Evolutionary conservation across 371 early-diverging fungal genomes (phyloP), one percentile per base, ranked within the genome.

Genomic region (Haplosporangium sp.): DNA sequence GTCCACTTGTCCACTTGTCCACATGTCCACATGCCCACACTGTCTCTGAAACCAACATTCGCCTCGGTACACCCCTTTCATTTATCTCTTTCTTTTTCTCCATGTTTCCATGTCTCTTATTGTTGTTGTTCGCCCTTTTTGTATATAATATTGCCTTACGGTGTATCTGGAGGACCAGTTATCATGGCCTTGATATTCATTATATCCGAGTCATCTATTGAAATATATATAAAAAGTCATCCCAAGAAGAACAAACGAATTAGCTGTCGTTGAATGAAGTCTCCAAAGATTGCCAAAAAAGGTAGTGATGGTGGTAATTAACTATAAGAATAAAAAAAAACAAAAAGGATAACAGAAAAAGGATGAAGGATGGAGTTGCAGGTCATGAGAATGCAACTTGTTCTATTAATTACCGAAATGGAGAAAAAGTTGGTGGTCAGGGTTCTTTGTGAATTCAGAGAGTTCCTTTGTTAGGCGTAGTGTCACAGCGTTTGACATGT

Each of bases 101-200:
- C 27, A 27, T 27, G 27, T 27, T 27, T 27, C 27, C 27, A 27
- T 27, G 27, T 37, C 19, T 35, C 20, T 45, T 5, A 35, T 48
- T 61, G 45, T 61, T 5, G 34, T 59, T 68, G 69, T 27, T 27
- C 27, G 27, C 27, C 27, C 27, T 27, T 27, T 27, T 27, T 27
- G 27, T 27, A 27, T 27, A 27, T 27, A 27, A 27, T 27, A 68
- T 74, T 73, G 69, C 65, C 84, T 83, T 86, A 90, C 60, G 88
- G 87, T 11, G 87, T 87, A 34, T 79, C 70, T 48, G 87, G 84
- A 40, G 89, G 88, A 1, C 90, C 90, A 4, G 83, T 84, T 67
- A 90, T 84, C 71, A 90, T 70, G 42, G 88, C 88, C 68, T 87
- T 86, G 68, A 87, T 83, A 67, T 87, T 87, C 71, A 83, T 86